Evolutionary conservation across 2,329 filamentous ascomycete genomes (phyloP).

Genomic region (Fusarium sp.): DNA sequence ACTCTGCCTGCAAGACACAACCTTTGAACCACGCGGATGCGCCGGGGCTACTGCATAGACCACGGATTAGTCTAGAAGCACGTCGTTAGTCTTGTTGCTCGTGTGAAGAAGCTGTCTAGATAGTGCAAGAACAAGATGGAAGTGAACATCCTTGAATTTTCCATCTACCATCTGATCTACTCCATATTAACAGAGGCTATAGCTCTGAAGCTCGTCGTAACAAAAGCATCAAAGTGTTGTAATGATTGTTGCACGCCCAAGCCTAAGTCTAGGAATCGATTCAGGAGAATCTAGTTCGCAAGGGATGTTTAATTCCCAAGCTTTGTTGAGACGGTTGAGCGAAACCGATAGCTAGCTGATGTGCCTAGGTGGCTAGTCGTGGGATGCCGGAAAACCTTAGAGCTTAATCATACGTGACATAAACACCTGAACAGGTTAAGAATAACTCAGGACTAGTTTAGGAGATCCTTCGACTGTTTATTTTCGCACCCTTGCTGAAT

Average conservation of each 20-base stretch:
- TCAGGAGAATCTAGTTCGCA: background rate
- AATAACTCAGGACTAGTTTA: background rate
- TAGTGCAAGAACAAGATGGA: background rate
- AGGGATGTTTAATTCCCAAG: background rate
- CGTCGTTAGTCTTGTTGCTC: slow-evolving; percentile 5
- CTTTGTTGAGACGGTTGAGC: background rate
- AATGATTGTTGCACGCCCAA: background rate
- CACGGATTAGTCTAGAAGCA: slow-evolving; percentile 35
- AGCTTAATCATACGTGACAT: background rate
- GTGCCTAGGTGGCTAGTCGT: background rate
- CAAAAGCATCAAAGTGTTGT: background rate
- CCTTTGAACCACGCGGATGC: slow-evolving; percentile 38
- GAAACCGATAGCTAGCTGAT: background rate
- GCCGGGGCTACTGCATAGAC: slow-evolving; percentile 38
- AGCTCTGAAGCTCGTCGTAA: background rate
- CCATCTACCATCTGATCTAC: background rate
- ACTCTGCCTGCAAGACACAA: slow-evolving; percentile 37
- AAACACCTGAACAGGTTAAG: background rate
- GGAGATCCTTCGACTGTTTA: background rate
- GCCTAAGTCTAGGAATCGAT: too few species aligned
- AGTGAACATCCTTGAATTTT: background rate
- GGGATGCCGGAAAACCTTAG: background rate
- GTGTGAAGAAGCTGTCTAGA: background rate
- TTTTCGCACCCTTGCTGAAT: background rate
- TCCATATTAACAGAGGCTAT: background rate